These are phyloP conservation scores for Penicillium subrubescens DNA, from an alignment of 495 filamentous ascomycete genomes.

Conservation along the genomic window DNA sequence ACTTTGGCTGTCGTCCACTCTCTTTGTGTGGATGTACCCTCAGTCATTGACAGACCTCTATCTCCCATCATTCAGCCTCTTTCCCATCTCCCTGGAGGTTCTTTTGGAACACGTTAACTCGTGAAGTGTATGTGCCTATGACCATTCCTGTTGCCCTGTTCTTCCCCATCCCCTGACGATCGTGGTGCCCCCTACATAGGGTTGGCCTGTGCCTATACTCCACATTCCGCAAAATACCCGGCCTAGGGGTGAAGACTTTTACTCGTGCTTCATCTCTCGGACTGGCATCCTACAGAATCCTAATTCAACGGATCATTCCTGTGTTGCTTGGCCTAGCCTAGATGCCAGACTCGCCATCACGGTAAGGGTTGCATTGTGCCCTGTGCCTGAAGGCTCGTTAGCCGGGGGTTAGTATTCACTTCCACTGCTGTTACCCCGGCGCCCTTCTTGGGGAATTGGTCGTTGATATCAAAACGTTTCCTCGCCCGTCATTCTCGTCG, in stretches of 20 bases:
- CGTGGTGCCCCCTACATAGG: constrained; percentile 48
- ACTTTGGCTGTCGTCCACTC: constrained; percentile 4
- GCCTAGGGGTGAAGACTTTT: constrained; percentile 69
- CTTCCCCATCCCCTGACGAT: constrained; percentile 44
- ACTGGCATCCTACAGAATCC: constrained; percentile 44
- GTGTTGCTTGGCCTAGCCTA: constrained; percentile 52
- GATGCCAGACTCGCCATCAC: constrained; percentile 61
- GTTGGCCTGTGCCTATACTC: constrained; percentile 45
- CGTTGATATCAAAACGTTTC: constrained; percentile 33
- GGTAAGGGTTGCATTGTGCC: constrained; percentile 64
- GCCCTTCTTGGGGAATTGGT: constrained; percentile 20
- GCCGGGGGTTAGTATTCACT: constrained; percentile 48
- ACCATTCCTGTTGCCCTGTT: constrained; percentile 36
- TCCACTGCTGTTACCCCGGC: constrained; percentile 17
- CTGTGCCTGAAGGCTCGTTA: constrained; percentile 50
- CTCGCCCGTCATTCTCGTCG: constrained; percentile 15
- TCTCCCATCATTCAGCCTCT: constrained; percentile 14
- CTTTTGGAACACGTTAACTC: constrained; percentile 33
- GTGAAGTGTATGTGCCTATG: constrained; percentile 39
- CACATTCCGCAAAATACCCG: constrained; percentile 53
- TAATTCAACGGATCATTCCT: constrained; percentile 52
- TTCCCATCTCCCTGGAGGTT: constrained; percentile 25
- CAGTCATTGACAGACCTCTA: constrained; percentile 20
- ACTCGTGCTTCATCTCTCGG: constrained; percentile 66
- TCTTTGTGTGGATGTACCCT: constrained; percentile 23